Base-by-base conservation (phyloP, 2,329 filamentous ascomycete genomes). In the Ophiocordyceps camponoti-saundersi region DNA sequence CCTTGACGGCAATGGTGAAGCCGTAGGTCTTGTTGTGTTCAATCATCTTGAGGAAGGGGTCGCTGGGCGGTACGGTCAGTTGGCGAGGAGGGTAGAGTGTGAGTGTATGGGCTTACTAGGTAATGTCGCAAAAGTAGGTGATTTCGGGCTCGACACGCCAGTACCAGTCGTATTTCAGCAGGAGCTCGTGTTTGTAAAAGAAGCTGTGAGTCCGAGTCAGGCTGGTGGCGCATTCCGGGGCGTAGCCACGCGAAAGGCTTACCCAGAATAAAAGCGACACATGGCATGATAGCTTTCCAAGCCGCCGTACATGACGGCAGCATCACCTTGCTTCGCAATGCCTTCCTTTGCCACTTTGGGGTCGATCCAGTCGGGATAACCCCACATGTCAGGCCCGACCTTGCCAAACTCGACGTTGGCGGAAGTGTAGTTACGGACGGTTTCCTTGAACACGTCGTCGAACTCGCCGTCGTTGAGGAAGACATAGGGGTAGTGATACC, bases 41-140 rank as follows among this genome's bases (percentile, higher is more conserved):
- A 50, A 85, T 85, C 92, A 98, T 98, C 63, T 88, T 82, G 50
- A 92, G 73, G 70, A 98, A 98, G 1, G 92, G 92, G 63, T 98
- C 92, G 60, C 85, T 90, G 52, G 44, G 47, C 44, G 48, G 46
- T 16, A 12, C 20, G 13, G 36, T 16, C 13, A 8, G 10, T 20
- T 3, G 12, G 1, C 41, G 22, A 16, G 6, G 20, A 3, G 8
- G 7, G 20, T 22, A 16, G 10, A 16, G 36, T 10, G 11, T 13
- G 20, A 1, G 3, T 18, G 23, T 43, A 7, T 36, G 16, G 29
- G 54, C 58, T 42, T 79, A 90, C 85, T 98, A 98, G 53, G 92
- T 98, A 55, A 98, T 96, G 62, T 98, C 92, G 66, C 92, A 98
- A 70, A 98, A 98, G 70, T 96, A 98, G 69, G 90, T 95, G 77